Base-by-base conservation (phyloP, 345 rosid species). In the Limnanthes douglasii region DNA sequence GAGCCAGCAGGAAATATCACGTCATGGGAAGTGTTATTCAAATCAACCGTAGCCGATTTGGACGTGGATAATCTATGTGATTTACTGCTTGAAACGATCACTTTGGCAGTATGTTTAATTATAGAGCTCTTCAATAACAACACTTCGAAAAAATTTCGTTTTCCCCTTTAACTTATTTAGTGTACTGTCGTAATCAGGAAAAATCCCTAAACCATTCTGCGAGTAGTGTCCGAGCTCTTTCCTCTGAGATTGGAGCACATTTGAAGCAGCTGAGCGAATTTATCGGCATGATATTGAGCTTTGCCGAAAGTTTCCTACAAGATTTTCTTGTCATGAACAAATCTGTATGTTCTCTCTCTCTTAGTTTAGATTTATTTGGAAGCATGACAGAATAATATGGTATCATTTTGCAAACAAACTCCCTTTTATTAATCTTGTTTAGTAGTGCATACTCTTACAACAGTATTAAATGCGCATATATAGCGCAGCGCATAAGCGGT, bases 241-340 rank as follows among this genome's bases (percentile, higher is more conserved):
- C 66, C 35, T 53, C 41, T 34, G 50, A 26, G 13, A 27, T 68
- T 45, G 86, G 72, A 59, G 54, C 56, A 32, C 46, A 53, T 55
- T 56, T 79, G 32, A 59, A 59, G 72, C 54, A 54, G 43, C 69
- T 79, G 18, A 69, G 49, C 50, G 37, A 39, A 25, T 33, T 66
- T 32, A 36, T 81, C 65, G 73, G 68, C 45, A 46, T 79, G 15
- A 15, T 90, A 41, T 55, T 72, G 59, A 62, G 53, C 52, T 74
- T 76, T 15, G 62, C 72, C 15, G 62, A 70, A 41, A 41, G 56
- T 57, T 66, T 79, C 58, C 78, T 84, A 35, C 49, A 57, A 54
- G 84, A 77, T 36, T 71, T 84, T 50, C 46, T 90, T 43, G 66
- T 67, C 10, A 38, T 84, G 62, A 69, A 72, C 51, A 80, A 69